A percentile compares a stretch with the other conserved stretches of the same genome.
Evolutionary conservation across 139 green algal species (phyloP).

Genomic region (Nannochloris sp.): DNA sequence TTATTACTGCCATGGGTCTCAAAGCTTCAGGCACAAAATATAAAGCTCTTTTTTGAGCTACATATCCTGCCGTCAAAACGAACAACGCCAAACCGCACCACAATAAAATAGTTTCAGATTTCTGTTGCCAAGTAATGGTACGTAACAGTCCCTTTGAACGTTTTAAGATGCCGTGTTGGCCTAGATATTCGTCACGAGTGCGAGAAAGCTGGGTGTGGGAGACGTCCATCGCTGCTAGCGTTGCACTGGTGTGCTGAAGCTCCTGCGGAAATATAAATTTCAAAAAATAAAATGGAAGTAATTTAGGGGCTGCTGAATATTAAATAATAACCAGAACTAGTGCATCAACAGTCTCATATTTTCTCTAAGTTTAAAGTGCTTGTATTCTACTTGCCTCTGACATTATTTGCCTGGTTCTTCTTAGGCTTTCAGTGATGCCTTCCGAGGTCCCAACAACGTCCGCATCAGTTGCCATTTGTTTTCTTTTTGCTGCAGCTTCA

Average conservation of each 20-base stretch:
- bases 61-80: slow-evolving; percentile 42
- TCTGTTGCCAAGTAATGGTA: slow-evolving; percentile 29
- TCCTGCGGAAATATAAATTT: slow-evolving; percentile 27
- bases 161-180: slow-evolving; percentile 27
- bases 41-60: slow-evolving; percentile 46
- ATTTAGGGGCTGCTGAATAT: background rate
- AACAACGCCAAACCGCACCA: slow-evolving; percentile 60
- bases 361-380: background rate
- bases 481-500: slow-evolving; percentile 19
- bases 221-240: slow-evolving; percentile 57
- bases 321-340: background rate
- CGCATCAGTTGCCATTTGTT: slow-evolving; percentile 33
- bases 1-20: slow-evolving; percentile 13
- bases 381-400: background rate
- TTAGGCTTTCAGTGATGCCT: slow-evolving; percentile 57
- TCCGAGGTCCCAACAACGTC: slow-evolving; percentile 34
- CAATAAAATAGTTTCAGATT: slow-evolving; percentile 38
- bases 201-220: slow-evolving; percentile 34
- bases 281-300: background rate
- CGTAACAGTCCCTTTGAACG: slow-evolving; percentile 36
- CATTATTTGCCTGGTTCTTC: slow-evolving; percentile 52
- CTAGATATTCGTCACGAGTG: slow-evolving; percentile 48
- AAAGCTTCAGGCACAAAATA: slow-evolving; percentile 44
- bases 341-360: background rate
- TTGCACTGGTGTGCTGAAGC: slow-evolving; percentile 58